Base-by-base conservation (phyloP, 192 early-diverging fungal species). In the Linnemannia hyalina region DNA sequence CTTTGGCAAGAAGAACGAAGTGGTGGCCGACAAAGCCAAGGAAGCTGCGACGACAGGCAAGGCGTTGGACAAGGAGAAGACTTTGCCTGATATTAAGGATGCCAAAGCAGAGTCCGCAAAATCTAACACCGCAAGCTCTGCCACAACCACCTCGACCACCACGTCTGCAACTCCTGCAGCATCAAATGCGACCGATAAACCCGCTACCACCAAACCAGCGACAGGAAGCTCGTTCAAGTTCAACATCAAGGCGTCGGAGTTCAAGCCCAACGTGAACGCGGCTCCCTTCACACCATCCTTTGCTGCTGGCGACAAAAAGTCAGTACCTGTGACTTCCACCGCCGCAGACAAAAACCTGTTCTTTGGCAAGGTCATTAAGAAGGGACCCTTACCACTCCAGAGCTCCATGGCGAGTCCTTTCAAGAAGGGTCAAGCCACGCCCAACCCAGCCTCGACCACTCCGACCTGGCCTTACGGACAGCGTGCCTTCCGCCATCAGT, bases 261-360 rank as follows among this genome's bases (percentile, higher is more conserved):
- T 95, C 88, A 96, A 95, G 82, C 95, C 95, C 36, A 96, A 94
- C 70, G 93, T 91, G 40, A 78, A 91, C 23, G 95, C 95, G 1
- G 74, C 93, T 29, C 88, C 91, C 16, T 95, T 96, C 88, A 93
- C 94, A 47, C 95, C 95, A 41, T 94, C 92, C 80, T 71, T 90
- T 68, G 81, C 84, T 38, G 68, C 42, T 47, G 78, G 76, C 32
- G 68, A 81, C 68, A 86, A 79, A 55, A 88, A 90, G 71, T 38
- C 54, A 16, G 18, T 23, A n/a, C 9, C 73, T 23, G 35, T 74
- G 15, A 54, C 42, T 4, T n/a, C 60, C 26, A 57, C 18, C 2
- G 22, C 22, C n/a, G 35, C 42, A 7, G 76, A 82, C 26, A 79
- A 85, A 65, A 85, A 85, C 42, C 8, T 75, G 46, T 82, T 82